Conservation (phyloP, 495 filamentous ascomycete species). For the Patellaria atrata region DNA sequence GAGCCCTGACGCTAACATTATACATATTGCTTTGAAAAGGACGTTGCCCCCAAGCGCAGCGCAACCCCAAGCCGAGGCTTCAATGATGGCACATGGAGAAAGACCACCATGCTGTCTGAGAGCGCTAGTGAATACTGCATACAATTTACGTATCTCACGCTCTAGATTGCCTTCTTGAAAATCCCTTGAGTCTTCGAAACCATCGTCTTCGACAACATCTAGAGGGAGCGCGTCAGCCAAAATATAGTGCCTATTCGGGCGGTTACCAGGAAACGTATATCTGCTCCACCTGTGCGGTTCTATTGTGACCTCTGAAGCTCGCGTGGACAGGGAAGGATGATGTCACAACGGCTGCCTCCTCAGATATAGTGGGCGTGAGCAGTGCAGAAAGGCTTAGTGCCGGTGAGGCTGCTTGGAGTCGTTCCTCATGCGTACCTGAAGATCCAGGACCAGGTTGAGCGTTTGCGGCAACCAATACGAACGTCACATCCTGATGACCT, state of each 20-base stretch:
- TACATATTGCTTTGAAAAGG: constrained; percentile 9
- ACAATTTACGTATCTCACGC: constrained; percentile 13
- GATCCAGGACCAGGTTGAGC: constrained; percentile 14
- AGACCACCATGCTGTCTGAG: not conserved
- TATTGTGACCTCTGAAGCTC: constrained; percentile 14
- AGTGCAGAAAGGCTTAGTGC: constrained; percentile 11
- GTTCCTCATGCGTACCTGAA: constrained; percentile 15
- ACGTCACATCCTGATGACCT: not conserved
- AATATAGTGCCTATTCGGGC: constrained; percentile 11
- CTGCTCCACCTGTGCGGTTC: constrained; percentile 5
- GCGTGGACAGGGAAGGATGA: constrained; percentile 12
- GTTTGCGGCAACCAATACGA: constrained; percentile 14
- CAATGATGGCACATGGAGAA: constrained; percentile 5
- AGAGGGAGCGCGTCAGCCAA: constrained; percentile 12
- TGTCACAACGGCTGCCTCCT: constrained; percentile 8
- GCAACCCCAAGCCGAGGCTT: constrained; percentile 14
- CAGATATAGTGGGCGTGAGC: constrained; percentile 7
- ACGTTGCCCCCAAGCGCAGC: constrained; percentile 14
- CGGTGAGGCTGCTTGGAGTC: constrained; percentile 14
- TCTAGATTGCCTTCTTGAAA: constrained; percentile 5
- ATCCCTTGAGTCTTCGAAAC: constrained; percentile 4
- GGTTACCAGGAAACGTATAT: not conserved
- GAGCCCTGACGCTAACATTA: constrained; percentile 14
- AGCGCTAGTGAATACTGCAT: constrained; percentile 9
- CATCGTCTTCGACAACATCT: constrained; percentile 8